Percentiles rank a stretch among this genome's conserved stretches.
These are phyloP conservation scores for Camellia granthamiana DNA, from an alignment of 148 eudicot genomes.

Conservation along the genomic window DNA sequence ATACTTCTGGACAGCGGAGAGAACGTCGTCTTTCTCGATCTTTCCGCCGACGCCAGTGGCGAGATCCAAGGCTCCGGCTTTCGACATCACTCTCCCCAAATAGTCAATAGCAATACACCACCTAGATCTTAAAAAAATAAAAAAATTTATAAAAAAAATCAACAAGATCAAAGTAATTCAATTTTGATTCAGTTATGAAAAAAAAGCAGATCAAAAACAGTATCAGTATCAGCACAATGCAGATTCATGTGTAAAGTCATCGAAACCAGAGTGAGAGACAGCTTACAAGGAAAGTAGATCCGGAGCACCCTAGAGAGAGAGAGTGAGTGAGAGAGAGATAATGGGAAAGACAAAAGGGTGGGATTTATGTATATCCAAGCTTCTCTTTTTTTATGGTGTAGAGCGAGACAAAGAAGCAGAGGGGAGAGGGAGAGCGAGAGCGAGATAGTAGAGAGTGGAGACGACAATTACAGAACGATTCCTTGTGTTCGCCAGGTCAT, in stretches of 20 bases:
- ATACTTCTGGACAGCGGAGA: constrained; percentile 84
- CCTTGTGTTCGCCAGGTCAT: not conserved
- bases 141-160: not conserved
- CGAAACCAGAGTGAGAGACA: not conserved
- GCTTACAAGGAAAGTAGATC: not conserved
- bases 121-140: not conserved
- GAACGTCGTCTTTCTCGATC: constrained; percentile 68
- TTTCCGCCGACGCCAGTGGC: constrained; percentile 90
- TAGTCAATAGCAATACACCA: not conserved
- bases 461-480: not conserved
- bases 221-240: not conserved
- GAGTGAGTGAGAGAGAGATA: not conserved
- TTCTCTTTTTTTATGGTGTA: no score
- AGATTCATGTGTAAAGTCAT: not conserved
- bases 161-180: not conserved
- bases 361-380: no score
- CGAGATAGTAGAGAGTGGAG: not conserved
- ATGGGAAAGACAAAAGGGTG: not conserved
- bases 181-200: not conserved
- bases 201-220: not conserved
- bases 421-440: not conserved
- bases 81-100: constrained; percentile 53
- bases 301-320: not conserved
- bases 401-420: no score
- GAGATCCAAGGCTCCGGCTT: constrained; percentile 81